phyloP scores from a whole-genome alignment of 371 early-diverging fungal genomes.

The Parasitella parasitica region DNA sequence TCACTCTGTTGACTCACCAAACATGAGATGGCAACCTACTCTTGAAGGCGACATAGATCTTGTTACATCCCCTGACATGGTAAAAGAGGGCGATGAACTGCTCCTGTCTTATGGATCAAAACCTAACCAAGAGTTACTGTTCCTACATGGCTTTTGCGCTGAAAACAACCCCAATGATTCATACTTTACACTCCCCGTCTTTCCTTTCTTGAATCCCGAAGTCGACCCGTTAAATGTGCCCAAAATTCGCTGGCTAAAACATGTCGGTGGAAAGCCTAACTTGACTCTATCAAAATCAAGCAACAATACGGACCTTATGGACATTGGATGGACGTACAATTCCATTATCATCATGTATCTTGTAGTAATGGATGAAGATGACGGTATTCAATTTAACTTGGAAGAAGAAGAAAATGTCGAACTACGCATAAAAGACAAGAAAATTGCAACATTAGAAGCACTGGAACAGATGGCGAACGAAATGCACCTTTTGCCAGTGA shows the following conservation, averaged over 20 bases:
- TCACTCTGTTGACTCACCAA: slow-evolving; percentile 39
- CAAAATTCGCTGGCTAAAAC: slow-evolving; percentile 24
- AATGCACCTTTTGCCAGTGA: slow-evolving; percentile 12
- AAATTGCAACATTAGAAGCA: background rate
- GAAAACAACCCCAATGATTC: slow-evolving; percentile 32
- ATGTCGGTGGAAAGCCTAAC: slow-evolving; percentile 4
- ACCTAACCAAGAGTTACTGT: slow-evolving; percentile 66
- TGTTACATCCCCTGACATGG: background rate
- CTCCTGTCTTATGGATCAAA: slow-evolving; percentile 60
- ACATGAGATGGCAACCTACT: slow-evolving; percentile 49
- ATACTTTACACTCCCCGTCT: slow-evolving; percentile 11
- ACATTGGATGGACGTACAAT: slow-evolving; percentile 17
- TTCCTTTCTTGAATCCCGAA: slow-evolving; percentile 19
- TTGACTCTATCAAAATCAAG: slow-evolving; percentile 4
- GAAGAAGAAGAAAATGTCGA: background rate
- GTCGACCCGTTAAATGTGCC: background rate
- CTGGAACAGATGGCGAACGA: background rate
- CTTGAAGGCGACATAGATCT: background rate
- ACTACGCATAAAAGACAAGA: background rate
- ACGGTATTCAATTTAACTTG: background rate
- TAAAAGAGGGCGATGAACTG: slow-evolving; percentile 23
- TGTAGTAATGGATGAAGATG: slow-evolving; percentile 27
- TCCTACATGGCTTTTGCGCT: slow-evolving; percentile 56
- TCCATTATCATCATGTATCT: slow-evolving; percentile 29
- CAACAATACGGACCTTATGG: background rate